Base-by-base conservation (phyloP, 805 yeast genomes). In the Starmerella scarabaei region DNA sequence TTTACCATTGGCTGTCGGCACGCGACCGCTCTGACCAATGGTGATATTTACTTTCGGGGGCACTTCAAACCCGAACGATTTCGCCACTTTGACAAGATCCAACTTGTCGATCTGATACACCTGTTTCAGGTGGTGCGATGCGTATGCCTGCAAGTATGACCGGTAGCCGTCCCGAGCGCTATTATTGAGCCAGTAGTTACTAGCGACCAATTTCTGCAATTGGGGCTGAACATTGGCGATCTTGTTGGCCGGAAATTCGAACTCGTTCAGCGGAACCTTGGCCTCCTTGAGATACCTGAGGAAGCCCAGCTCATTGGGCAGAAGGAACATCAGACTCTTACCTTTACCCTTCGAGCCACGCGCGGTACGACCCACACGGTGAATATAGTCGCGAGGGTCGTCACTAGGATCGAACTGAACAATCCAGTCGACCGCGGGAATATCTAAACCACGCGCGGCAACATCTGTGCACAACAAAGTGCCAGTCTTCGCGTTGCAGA, bases 341-440 rank as follows among this genome's bases (percentile, higher is more conserved):
- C 99, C 99, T 58, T 77, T 78, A 42, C 94, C 97, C 36, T 72
- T 58, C 18, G 79, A 65, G 11, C 80, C 73, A 68, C 98, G 79
- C 28, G 98, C 99, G 21, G 99, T 91, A 69, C 99, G 79, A 51
- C 99, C 99, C 28, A 91, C 98, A 63, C 99, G 77, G 66, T 91
- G 99, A 52, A 91, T 91, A 61, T 91, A 91, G 64, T 91, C 97
- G 66, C 97, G 77, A 63, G 98, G 98, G 65, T 91, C 98, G 78
- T 91, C 98, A 60, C 98, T 98, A 41, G 98, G 98, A 62, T 91
- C 99, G 57, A 84, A 91, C 68, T 91, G 98, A 50, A 91, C 80
- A 56, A 91, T 91, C 98, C 98, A 91, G 66, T 93, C 98, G 40
- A 91, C 98, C 21, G 93, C 79, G 39, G 99, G 99, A 53, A 91